Evolutionary conservation across 495 filamentous ascomycete species (phyloP).

Genomic region (Copromyces sp.): DNA sequence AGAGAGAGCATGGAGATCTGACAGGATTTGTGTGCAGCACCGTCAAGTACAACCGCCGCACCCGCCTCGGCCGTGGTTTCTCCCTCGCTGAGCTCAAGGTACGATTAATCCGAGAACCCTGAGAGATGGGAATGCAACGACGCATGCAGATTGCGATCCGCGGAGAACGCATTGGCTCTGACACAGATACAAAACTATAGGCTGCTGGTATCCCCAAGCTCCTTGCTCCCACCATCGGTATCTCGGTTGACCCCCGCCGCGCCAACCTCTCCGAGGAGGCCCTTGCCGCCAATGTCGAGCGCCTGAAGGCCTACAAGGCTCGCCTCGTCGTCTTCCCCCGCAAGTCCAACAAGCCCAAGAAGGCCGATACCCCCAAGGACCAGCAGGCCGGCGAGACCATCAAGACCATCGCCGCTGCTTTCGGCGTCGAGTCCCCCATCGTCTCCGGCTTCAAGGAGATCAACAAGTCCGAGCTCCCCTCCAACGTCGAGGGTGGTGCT

Average conservation of each 20-base stretch:
- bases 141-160: background rate
- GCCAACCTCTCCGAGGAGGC: slow-evolving; percentile 92
- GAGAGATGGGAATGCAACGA: background rate
- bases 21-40: slow-evolving; percentile 25
- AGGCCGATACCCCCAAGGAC: slow-evolving; percentile 81
- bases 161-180: slow-evolving; percentile 7
- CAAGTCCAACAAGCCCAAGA: slow-evolving; percentile 84
- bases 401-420: slow-evolving; percentile 39
- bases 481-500: slow-evolving; percentile 65
- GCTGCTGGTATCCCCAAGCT: slow-evolving; percentile 93
- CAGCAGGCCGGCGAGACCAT: slow-evolving; percentile 63
- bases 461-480: slow-evolving; percentile 67
- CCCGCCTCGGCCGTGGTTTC: slow-evolving; percentile 94
- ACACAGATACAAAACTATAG: slow-evolving; percentile 32
- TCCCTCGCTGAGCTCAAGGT: slow-evolving; percentile 96
- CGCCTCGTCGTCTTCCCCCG: slow-evolving; percentile 96
- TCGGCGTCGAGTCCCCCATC: slow-evolving; percentile 60
- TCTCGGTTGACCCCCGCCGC: slow-evolving; percentile 91
- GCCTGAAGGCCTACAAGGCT: slow-evolving; percentile 89
- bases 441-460: slow-evolving; percentile 61
- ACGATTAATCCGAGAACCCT: slow-evolving; percentile 21
- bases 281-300: slow-evolving; percentile 85
- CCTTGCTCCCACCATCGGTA: slow-evolving; percentile 89
- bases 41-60: slow-evolving; percentile 97
- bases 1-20: slow-evolving; percentile 6